phyloP scores from a whole-genome alignment of 2,329 filamentous ascomycete species.

The Microdochium bolleyi region DNA sequence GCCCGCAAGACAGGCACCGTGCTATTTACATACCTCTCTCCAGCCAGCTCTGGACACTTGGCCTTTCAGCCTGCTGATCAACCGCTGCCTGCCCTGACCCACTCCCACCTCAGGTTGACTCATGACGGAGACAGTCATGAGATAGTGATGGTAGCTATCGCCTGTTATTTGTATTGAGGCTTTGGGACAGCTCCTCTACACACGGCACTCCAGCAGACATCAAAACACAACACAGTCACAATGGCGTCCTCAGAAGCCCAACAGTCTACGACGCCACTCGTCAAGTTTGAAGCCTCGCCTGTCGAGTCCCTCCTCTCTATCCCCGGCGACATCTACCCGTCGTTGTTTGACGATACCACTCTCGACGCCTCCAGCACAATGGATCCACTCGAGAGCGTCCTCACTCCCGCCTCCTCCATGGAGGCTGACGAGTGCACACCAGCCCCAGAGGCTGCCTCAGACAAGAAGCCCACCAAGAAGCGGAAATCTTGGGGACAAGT shows the following conservation, averaged over 20 bases:
- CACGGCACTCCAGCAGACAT: conserved; percentile 9
- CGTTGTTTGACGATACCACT: conserved; percentile 34
- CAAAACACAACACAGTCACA: conserved; percentile 8
- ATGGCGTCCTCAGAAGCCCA: conserved; percentile 31
- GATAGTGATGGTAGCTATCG: conserved; percentile 7
- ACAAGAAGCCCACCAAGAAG: conserved; percentile 81
- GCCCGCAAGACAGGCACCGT: not conserved
- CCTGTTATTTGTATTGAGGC: conserved; percentile 27
- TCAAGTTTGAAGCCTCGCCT: conserved; percentile 47
- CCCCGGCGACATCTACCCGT: conserved; percentile 38
- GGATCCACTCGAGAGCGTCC: conserved; percentile 36
- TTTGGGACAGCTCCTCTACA: conserved; percentile 26
- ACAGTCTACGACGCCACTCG: conserved; percentile 28
- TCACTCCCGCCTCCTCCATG: conserved; percentile 35
- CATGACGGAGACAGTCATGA: conserved; percentile 12
- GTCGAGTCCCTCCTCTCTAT: conserved; percentile 45
- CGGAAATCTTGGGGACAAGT: conserved; percentile 98
- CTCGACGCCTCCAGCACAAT: conserved; percentile 21
- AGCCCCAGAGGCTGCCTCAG: conserved; percentile 20
- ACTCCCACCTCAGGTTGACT: conserved; percentile 5
- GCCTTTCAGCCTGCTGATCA: not conserved
- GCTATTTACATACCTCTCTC: not conserved
- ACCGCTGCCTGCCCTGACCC: conserved; percentile 2
- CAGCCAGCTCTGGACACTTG: conserved; percentile 1
- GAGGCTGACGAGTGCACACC: conserved; percentile 20